Conservation (phyloP, 148 eudicot genomes). For the Spergularia bocconei region DNA sequence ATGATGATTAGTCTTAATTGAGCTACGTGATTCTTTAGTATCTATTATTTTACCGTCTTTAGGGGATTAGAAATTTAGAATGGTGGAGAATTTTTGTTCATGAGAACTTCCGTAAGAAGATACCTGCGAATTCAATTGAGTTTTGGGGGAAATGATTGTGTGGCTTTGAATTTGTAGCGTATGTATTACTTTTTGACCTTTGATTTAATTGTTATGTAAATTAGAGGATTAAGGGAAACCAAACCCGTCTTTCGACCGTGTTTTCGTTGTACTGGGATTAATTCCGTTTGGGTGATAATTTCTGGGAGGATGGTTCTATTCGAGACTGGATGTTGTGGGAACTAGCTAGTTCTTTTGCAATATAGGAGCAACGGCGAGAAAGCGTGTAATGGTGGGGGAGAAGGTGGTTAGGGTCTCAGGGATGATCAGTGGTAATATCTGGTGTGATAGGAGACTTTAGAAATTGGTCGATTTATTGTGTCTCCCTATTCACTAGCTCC, state of each 20-base stretch:
- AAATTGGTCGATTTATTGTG: background rate
- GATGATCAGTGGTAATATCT: background rate
- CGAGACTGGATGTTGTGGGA: background rate
- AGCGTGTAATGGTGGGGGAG: background rate
- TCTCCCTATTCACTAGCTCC: background rate
- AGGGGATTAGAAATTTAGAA: background rate
- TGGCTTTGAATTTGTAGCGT: background rate
- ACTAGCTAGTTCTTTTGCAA: background rate
- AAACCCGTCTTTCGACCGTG: too few species aligned
- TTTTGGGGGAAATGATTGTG: background rate
- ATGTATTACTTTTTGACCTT: background rate
- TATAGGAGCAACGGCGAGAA: too few species aligned
- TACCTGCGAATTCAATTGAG: background rate
- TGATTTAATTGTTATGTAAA: background rate
- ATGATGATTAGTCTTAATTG: background rate
- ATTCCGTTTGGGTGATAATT: too few species aligned
- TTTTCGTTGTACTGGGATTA: too few species aligned
- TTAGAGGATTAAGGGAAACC: background rate
- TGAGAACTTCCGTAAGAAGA: background rate
- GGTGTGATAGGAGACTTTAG: background rate
- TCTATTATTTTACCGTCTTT: background rate
- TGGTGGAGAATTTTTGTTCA: background rate
- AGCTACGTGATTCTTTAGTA: background rate
- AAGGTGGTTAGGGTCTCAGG: background rate
- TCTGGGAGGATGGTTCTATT: background rate